Evolutionary conservation across 495 filamentous ascomycete genomes (phyloP), one percentile per base, ranked within the genome.

Genomic region (Lophium mytilinum): DNA sequence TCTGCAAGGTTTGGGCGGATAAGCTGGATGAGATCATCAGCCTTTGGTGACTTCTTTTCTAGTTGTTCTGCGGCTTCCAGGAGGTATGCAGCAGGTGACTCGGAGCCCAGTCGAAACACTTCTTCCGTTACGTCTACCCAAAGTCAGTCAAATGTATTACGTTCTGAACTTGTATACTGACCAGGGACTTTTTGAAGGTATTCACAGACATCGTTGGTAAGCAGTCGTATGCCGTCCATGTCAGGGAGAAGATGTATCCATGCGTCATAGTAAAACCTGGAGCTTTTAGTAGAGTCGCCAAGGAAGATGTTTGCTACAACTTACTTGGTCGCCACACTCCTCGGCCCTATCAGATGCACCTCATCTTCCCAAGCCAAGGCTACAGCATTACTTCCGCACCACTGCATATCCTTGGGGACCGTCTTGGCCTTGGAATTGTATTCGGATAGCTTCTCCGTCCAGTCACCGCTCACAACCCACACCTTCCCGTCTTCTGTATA

Each of bases 311-410:
- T 14, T 37, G 3, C 1, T 21, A 4, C 9, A 3, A 52, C 73
- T 62, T 69, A 82, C 78, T 82, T 83, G 36, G 90, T 80, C 40
- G 88, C 79, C 10, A 85, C 81, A 39, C 88, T 89, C 48, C 83
- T 85, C 0, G 89, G 90, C 1, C 90, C 91, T 53, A 97, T 86
- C 43, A 98, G 78, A 67, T 96, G 93, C n/a, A 97, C 84, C 64
- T 98, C 93, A 71, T 98, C 93, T 63, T 96, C 93, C 93, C 93
- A 98, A 12, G 89, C 90, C 57, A 97, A 81, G 45, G 95, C 83
- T 9, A 96, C 89, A 7, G 90, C 88, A 71, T 96, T 89, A 57
- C 96, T 94, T 14, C 93, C 92, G 71, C 93, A 97, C 93, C 93
- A 98, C 59, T 90, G 83, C 50, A 98, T 78, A 53, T 91, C 85